A percentile compares a stretch with the other conserved stretches of the same genome.
Conservation (phyloP, 345 rosid genomes). For the Citrus trifoliata region DNA sequence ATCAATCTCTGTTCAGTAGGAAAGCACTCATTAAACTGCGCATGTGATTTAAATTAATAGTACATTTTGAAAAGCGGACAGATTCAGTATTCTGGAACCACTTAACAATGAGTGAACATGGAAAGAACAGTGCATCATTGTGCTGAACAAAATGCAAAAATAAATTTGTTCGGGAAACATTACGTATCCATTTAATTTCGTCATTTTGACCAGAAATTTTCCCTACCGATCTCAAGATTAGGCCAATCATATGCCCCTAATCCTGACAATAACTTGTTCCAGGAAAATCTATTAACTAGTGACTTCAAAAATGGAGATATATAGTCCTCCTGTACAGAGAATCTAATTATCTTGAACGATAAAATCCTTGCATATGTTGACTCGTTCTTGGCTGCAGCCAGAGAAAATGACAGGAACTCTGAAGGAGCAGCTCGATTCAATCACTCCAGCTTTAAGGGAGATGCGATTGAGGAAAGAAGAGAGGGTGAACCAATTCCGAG, state of each 20-base stretch:
- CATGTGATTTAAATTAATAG: background rate
- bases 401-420: slow-evolving; percentile 85
- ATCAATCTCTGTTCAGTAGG: slow-evolving; percentile 15
- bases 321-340: background rate
- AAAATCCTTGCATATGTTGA: background rate
- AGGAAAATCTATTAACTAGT: background rate
- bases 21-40: background rate
- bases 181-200: background rate
- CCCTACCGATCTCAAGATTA: background rate
- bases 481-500: slow-evolving; percentile 67
- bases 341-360: background rate
- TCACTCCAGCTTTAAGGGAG: slow-evolving; percentile 83
- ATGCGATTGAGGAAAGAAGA: slow-evolving; percentile 87
- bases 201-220: slow-evolving; percentile 4
- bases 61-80: background rate
- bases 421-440: slow-evolving; percentile 85
- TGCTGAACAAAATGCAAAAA: background rate
- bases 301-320: background rate
- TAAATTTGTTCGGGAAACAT: background rate
- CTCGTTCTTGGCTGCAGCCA: slow-evolving; percentile 49
- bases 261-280: background rate
- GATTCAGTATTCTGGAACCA: background rate
- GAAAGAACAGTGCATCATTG: background rate
- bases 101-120: background rate
- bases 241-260: background rate